Base-by-base conservation (phyloP, 768 basidiomycete genomes). In the Phlebiopsis flavidoalba region DNA sequence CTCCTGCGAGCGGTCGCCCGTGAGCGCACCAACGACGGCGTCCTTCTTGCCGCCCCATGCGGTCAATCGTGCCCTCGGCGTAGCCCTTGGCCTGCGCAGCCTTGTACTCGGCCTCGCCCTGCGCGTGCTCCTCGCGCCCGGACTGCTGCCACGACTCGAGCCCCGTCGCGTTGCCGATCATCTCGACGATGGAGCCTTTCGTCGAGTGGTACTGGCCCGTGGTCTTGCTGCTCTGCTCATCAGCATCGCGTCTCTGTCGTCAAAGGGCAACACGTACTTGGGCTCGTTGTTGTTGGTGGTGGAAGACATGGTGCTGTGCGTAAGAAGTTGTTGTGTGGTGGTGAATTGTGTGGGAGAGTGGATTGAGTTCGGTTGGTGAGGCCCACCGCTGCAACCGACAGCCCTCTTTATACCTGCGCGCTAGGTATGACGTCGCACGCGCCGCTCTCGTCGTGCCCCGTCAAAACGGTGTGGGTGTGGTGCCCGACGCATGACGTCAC, bases 1-100 rank as follows among this genome's bases (percentile, higher is more conserved):
- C 69, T 86, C 76, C 67, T 83, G 80, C n/a, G 71, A 45, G 64
- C 77, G 75, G 69, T 85, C 85, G 26, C 83, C 85, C n/a, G 73
- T 77, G 52, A 86, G 62, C 10, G 84, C 80, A 36, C 84, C 84
- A 37, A 81, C 72, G 35, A 86, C 71, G 47, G 80, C 67, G 57
- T 85, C 83, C 60, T 80, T 79, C 70, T 82, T 81, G 45, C 84
- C 84, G 2, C 63, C n/a, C 69, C 8, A 77, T 36, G 58, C 75
- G 76, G 60, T 85, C 83, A 14, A 67, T 8, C 0, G 71, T 69
- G 22, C 84, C 84, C 54, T 85, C 77, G 5, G 69, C 76, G 62
- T 78, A 85, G n/a, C 75, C 78, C 67, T 85, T 74, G 19, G 76
- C 75, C 60, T 79, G 77, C 3, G 80, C 79, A 17, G 76, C 74